These are phyloP conservation scores for Talaromyces stipitatus DNA, from an alignment of 495 filamentous ascomycete species.

Conservation along the genomic window DNA sequence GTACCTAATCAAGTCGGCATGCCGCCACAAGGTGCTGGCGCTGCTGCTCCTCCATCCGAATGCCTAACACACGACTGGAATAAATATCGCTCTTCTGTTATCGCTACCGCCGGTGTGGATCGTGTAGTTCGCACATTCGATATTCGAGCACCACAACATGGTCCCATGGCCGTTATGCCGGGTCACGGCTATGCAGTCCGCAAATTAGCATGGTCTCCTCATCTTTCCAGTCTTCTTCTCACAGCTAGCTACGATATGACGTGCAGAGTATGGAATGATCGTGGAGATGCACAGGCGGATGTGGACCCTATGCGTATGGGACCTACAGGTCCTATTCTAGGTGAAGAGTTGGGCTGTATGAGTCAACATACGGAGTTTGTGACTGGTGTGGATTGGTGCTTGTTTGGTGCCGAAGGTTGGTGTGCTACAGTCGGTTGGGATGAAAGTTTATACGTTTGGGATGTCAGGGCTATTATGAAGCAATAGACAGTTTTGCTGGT, in stretches of 20 bases:
- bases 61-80: slow-evolving; percentile 97
- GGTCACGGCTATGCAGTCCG: slow-evolving; percentile 91
- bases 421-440: slow-evolving; percentile 92
- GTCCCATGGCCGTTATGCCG: slow-evolving; percentile 59
- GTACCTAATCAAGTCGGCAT: slow-evolving; percentile 28
- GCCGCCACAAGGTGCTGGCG: slow-evolving; percentile 12
- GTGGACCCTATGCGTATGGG: slow-evolving; percentile 30
- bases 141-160: slow-evolving; percentile 62
- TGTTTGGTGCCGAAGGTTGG: slow-evolving; percentile 95
- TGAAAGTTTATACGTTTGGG: slow-evolving; percentile 83
- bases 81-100: slow-evolving; percentile 77
- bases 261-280: slow-evolving; percentile 83
- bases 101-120: slow-evolving; percentile 91
- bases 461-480: slow-evolving; percentile 63
- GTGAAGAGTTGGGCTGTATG: slow-evolving; percentile 78
- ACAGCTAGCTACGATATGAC: slow-evolving; percentile 98
- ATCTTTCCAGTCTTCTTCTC: slow-evolving; percentile 75
- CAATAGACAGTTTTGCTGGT: neutral
- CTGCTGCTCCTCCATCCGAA: slow-evolving; percentile 53
- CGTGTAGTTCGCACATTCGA: slow-evolving; percentile 81
- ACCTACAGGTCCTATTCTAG: slow-evolving; percentile 35
- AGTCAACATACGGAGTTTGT: slow-evolving; percentile 89
- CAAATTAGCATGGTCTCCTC: slow-evolving; percentile 81
- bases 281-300: slow-evolving; percentile 40
- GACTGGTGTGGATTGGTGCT: slow-evolving; percentile 96